A percentile compares a stretch with the other conserved stretches of the same genome.
These are phyloP conservation scores for Microascus cirrosus DNA, from an alignment of 2,329 filamentous ascomycete genomes.

Conservation along the genomic window DNA sequence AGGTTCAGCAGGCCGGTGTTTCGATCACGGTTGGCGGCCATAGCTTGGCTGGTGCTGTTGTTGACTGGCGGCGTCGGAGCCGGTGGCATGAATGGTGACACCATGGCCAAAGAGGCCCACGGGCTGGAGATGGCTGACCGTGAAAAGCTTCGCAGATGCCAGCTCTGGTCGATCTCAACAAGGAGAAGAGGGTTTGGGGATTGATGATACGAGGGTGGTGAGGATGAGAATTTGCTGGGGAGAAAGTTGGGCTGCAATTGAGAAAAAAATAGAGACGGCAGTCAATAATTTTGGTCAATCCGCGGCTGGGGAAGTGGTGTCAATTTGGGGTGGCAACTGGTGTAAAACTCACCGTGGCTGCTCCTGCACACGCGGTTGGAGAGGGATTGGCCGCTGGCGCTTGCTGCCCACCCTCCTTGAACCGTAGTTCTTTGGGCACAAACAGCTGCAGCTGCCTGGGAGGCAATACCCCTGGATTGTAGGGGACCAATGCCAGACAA, in stretches of 20 bases:
- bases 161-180: background rate
- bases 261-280: slow-evolving; percentile 4
- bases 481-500: background rate
- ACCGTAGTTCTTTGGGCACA: background rate
- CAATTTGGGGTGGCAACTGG: background rate
- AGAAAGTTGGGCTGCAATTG: slow-evolving; percentile 6
- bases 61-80: slow-evolving; percentile 37
- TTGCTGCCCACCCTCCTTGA: background rate
- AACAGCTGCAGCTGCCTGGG: background rate
- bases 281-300: background rate
- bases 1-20: slow-evolving; percentile 47
- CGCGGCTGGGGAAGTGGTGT: background rate
- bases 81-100: slow-evolving; percentile 28
- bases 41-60: slow-evolving; percentile 17
- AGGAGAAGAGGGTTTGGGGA: background rate
- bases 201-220: slow-evolving; percentile 1
- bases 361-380: background rate
- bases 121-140: background rate
- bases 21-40: slow-evolving; percentile 30
- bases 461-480: background rate
- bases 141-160: background rate
- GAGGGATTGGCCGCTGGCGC: background rate
- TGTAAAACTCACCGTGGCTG: background rate
- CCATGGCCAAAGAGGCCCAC: slow-evolving; percentile 4
- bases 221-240: background rate